phyloP scores from a whole-genome alignment of 208 protist species.

The Trypanosoma avium region DNA sequence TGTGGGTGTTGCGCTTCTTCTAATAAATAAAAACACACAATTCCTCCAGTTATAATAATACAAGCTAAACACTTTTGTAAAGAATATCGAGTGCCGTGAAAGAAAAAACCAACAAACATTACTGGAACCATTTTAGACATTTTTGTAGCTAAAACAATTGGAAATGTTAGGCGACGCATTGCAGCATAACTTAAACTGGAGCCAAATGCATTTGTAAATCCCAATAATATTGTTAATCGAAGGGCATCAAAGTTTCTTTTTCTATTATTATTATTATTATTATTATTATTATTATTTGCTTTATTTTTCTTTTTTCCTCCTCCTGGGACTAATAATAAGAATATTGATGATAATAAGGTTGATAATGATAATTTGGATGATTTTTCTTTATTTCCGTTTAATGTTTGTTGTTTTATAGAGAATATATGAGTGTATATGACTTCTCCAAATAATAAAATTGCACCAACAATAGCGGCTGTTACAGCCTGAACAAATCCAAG shows the following conservation, averaged over 20 bases:
- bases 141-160: conserved; percentile 75
- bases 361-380: no score
- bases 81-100: conserved; percentile 67
- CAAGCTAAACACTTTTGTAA: conserved; percentile 52
- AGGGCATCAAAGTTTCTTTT: neutral
- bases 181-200: conserved; percentile 65
- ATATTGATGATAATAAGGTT: no score
- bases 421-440: neutral
- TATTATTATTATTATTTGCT: neutral
- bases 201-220: conserved; percentile 74
- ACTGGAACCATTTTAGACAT: conserved; percentile 90
- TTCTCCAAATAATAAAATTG: conserved; percentile 22
- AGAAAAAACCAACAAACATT: conserved; percentile 75
- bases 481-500: conserved; percentile 33
- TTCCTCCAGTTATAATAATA: conserved; percentile 58
- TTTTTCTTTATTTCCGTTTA: no score
- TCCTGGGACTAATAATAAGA: no score
- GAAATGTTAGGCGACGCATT: conserved; percentile 81
- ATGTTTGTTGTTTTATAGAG: no score
- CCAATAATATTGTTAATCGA: conserved; percentile 44
- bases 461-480: conserved; percentile 20
- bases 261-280: no score
- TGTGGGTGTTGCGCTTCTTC: conserved; percentile 27
- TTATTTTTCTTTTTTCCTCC: neutral
- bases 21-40: conserved; percentile 64